Base-by-base conservation (phyloP, 208 protist species). In the Lotmaria passim region DNA sequence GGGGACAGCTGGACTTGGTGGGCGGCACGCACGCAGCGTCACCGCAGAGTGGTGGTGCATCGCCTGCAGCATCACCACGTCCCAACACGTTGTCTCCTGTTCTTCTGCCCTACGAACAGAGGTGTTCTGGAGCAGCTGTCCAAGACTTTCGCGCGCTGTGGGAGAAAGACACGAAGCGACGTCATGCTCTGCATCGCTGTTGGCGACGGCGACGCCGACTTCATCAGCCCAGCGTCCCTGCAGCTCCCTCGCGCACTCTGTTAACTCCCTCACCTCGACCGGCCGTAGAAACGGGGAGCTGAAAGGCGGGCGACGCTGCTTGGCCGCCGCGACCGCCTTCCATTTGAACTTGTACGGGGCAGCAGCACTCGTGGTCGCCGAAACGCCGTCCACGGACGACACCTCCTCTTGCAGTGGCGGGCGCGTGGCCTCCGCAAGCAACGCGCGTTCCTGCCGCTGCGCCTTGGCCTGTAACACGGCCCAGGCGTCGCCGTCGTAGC, bases 41-140 rank as follows among this genome's bases (percentile, higher is more conserved):
- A 91, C 82, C 41, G 79, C 61, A 33, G 89, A 91, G 77, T 96
- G 91, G 43, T 91, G 76, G 48, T 94, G 91, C 83, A 82, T 85
- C 21, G 91, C 91, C 55, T 79, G 68, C 55, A 96, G 79, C 39
- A 44, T 63, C 28, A 50, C 58, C 53, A 93, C 82, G 43, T 78
- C 71, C 72, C 67, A 74, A 11, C 28, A 28, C 23, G 4, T 34
- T 26, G 24, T 56, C 19, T 12, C 50, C 24, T 7, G 5, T 3
- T 39, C 36, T 6, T 12, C 8, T 39, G 36, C 8, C 12, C 8
- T 6, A 39, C 8, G 12, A 12, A 6, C 36, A 39, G 36, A 39
- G 36, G 6, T 39, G 36, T 12, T 12, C 8, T 39, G 5, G 5
- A 38, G 50, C 30, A 63, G 57, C 39, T 46, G 57, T 31, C 5